Evolutionary conservation across 306 rosid species (phyloP).

Genomic region (Morella rubra): DNA sequence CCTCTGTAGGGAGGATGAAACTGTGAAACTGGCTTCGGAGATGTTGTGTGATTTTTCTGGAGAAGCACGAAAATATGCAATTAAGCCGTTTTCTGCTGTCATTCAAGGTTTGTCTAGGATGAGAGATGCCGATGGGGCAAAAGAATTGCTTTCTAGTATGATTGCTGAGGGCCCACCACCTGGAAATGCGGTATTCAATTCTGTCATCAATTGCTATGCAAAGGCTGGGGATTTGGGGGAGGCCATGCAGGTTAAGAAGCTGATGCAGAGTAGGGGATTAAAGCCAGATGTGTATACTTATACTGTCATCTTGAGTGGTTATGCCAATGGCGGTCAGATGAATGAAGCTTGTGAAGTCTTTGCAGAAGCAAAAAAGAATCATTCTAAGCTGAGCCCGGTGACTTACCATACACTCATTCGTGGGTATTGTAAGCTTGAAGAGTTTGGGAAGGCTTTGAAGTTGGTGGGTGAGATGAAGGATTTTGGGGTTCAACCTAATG

Average conservation of each 20-base stretch:
- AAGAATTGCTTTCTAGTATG: constrained; percentile 58
- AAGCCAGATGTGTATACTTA: constrained; percentile 77
- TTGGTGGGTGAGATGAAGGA: constrained; percentile 72
- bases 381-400: constrained; percentile 49
- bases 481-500: constrained; percentile 55
- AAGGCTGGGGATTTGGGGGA: constrained; percentile 59
- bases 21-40: constrained; percentile 54
- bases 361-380: constrained; percentile 69
- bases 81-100: constrained; percentile 61
- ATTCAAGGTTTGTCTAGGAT: constrained; percentile 63
- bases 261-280: constrained; percentile 79
- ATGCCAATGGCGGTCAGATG: constrained; percentile 77
- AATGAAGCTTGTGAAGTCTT: constrained; percentile 61
- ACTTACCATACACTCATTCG: constrained; percentile 76
- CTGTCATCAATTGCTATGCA: constrained; percentile 51
- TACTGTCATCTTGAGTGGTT: constrained; percentile 69
- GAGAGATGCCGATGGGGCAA: constrained; percentile 58
- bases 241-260: constrained; percentile 56
- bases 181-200: constrained; percentile 78
- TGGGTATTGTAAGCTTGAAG: constrained; percentile 76
- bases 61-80: constrained; percentile 47
- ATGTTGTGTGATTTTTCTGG: constrained; percentile 48
- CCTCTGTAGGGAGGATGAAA: constrained; percentile 52
- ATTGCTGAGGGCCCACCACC: constrained; percentile 72
- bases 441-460: constrained; percentile 64